Evolutionary conservation across 768 basidiomycete genomes (phyloP).

Genomic region (Pilatotrama ljubarskyi): DNA sequence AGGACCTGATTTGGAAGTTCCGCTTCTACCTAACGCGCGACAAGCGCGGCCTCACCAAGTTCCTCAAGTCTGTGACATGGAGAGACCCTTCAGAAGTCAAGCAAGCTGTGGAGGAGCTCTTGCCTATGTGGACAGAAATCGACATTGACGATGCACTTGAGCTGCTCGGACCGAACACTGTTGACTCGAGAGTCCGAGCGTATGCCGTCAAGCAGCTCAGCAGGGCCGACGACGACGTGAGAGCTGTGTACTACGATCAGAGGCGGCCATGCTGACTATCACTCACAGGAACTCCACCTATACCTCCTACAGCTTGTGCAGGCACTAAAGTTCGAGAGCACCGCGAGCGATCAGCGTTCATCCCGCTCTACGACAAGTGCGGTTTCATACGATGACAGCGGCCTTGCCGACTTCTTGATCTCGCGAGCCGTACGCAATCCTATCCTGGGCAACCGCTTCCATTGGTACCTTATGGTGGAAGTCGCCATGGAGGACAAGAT

Average conservation of each 20-base stretch:
- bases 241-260: constrained; percentile 21
- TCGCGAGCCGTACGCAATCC: constrained; percentile 78
- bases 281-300: constrained; percentile 76
- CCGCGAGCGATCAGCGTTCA: constrained; percentile 73
- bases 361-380: constrained; percentile 72
- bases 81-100: constrained; percentile 94
- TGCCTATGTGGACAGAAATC: constrained; percentile 96
- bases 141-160: constrained; percentile 97
- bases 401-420: constrained; percentile 91
- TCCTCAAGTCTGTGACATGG: constrained; percentile 98
- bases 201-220: constrained; percentile 92
- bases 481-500: constrained; percentile 83
- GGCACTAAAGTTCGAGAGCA: constrained; percentile 93
- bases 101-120: constrained; percentile 93
- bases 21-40: constrained; percentile 94
- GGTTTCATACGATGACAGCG: constrained; percentile 87
- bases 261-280: neutral
- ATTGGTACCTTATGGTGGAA: constrained; percentile 99
- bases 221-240: constrained; percentile 91
- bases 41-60: constrained; percentile 94
- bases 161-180: constrained; percentile 84
- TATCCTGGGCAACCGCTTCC: constrained; percentile 86
- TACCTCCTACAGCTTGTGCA: constrained; percentile 97
- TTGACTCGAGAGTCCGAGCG: constrained; percentile 89
- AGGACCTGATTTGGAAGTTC: constrained; percentile 98